A percentile compares a stretch with the other conserved stretches of the same genome.
Conservation (phyloP, 2,329 filamentous ascomycete genomes). For the Tolypocladium ophioglossoides region DNA sequence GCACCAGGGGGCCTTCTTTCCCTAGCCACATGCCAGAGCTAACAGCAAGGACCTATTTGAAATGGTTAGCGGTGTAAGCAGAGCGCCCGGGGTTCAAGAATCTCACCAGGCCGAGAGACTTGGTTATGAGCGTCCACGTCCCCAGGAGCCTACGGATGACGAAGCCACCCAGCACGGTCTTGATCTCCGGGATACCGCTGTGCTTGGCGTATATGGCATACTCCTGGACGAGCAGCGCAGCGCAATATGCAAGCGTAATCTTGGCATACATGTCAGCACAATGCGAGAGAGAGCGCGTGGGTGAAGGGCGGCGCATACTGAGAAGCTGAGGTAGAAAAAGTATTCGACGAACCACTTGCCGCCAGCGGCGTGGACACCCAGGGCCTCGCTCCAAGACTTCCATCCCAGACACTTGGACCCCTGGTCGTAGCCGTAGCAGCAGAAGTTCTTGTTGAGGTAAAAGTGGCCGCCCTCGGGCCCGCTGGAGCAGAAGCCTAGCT, state of each 20-base stretch:
- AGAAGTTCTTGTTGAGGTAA: constrained; percentile 85
- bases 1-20: constrained; percentile 90
- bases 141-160: constrained; percentile 83
- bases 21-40: constrained; percentile 94
- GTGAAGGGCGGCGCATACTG: constrained; percentile 41
- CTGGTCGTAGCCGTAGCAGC: constrained; percentile 85
- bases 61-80: not conserved
- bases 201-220: constrained; percentile 87
- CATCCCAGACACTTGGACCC: constrained; percentile 76
- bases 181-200: constrained; percentile 95
- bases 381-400: constrained; percentile 70
- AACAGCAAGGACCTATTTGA: constrained; percentile 66
- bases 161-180: constrained; percentile 89
- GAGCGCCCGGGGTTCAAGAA: too few relatives aligned
- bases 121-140: constrained; percentile 78
- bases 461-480: constrained; percentile 69
- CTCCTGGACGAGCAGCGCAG: constrained; percentile 69
- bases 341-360: constrained; percentile 81
- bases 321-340: constrained; percentile 74
- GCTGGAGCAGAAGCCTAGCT: constrained; percentile 77
- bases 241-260: constrained; percentile 67
- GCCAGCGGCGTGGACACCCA: constrained; percentile 53
- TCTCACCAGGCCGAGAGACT: constrained; percentile 71
- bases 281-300: too few relatives aligned
- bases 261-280: constrained; percentile 22